Base-by-base conservation (phyloP, 2,329 filamentous ascomycete genomes). In the Tolypocladium tropicale region DNA sequence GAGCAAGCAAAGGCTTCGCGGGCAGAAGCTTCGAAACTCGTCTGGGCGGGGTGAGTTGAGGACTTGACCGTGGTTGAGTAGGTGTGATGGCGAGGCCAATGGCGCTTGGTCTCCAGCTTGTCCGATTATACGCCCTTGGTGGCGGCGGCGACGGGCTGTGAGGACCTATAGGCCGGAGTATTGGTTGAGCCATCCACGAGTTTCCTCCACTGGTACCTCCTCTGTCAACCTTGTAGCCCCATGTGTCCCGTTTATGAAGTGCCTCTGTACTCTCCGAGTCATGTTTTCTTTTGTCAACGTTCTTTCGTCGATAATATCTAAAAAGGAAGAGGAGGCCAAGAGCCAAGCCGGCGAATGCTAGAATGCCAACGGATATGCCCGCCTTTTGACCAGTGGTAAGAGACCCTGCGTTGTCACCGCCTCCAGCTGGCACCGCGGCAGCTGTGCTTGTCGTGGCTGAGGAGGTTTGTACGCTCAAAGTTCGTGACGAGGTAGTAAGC, bases 331-430 rank as follows among this genome's bases (percentile, higher is more conserved):
- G 74, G 14, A 79, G 64, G 5, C 72, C 73, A 32, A 82, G 62
- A 6, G 75, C 78, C 21, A 85, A 61, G 5, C 75, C 67, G 4
- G 77, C 69, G 1, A 76, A 76, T 5, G 77, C 78, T 5, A 76
- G 74, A 12, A 76, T 72, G 6, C 81, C 84, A 4, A 83, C 72
- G 1, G 77, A 72, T 57, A 88, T 83, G 7, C 83, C 84, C 21
- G 76, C 77, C 51, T 86, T 75, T 59, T 84, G 79, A 4, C 69
- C 69, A 7, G 70, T 72, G 33, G 59, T 70, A 5, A 62, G 16
- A 74, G 66, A 33, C 7, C 51, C 50, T 23, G 50, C 30, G 16
- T 55, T 54, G n/a, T 58, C 57, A 23, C 57, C 60, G 14, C 61
- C 60, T 6, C 55, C 60, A 18, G 55, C 54, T 32, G 57, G 59